Evolutionary conservation across 108 stramenopile genomes (phyloP).

Genomic region (Nannochloropsis granulata): DNA sequence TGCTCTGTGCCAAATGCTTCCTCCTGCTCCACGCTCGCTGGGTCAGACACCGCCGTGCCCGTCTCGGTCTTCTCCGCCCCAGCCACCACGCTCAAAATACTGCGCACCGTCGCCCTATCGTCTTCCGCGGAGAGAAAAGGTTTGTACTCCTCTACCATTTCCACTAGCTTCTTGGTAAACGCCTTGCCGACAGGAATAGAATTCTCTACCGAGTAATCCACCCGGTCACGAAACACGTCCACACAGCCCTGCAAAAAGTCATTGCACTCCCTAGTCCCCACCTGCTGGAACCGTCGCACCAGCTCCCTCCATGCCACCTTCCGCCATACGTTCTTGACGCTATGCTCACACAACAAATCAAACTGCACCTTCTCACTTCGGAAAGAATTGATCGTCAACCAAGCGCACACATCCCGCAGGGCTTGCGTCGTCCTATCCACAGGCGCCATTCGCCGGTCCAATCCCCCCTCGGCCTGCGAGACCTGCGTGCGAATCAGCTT

Average conservation of each 20-base stretch:
- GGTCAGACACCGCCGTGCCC: constrained; percentile 48
- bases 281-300: constrained; percentile 44
- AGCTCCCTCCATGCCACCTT: constrained; percentile 54
- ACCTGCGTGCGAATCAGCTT: constrained; percentile 28
- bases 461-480: constrained; percentile 14
- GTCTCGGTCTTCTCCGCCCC: constrained; percentile 29
- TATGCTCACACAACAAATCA: constrained; percentile 79
- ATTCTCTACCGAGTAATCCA: constrained; percentile 91
- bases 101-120: constrained; percentile 73
- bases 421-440: constrained; percentile 6
- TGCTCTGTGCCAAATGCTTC: constrained; percentile 71
- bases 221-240: constrained; percentile 80
- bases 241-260: constrained; percentile 45
- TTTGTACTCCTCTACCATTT: constrained; percentile 53
- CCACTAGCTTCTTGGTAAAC: constrained; percentile 61
- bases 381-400: constrained; percentile 96
- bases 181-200: constrained; percentile 59
- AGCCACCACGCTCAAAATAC: constrained; percentile 76
- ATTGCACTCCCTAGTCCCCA: constrained; percentile 3
- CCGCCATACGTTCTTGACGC: constrained; percentile 80
- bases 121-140: constrained; percentile 64
- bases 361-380: constrained; percentile 94
- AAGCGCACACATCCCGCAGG: constrained; percentile 80
- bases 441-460: not conserved
- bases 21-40: constrained; percentile 65